Evolutionary conservation across 176 grass and related monocot species (phyloP), one percentile per base, ranked within the genome.

Genomic region (Chloris gayana): DNA sequence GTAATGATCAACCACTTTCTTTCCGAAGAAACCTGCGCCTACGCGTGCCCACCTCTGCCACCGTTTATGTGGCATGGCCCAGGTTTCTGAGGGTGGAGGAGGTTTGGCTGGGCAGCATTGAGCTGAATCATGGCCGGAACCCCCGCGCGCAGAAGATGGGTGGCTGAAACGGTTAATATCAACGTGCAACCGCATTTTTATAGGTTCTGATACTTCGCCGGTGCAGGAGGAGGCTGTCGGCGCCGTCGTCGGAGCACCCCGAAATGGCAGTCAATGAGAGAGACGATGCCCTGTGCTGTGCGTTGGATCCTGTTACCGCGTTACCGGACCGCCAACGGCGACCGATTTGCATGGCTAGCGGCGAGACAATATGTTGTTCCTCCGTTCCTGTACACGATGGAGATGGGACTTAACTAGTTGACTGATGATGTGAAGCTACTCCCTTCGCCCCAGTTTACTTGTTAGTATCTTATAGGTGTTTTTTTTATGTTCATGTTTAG

Each of bases 221-320:
- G 34, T 31, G 65, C 22, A 24, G 71, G 21, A 42, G 78, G 50
- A 80, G 24, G 65, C 29, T 22, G 34, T 45, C 50, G 77, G 49
- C 65, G 15, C 57, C 64, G 77, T 49, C 65, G 15, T 69, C 64
- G 33, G 54, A n/a, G 19, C 19, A 26, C 18, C 26, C 38, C 53
- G 56, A 49, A 26, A 31, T 6, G 42, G 27, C 15, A 45, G 56
- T 18, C 37, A 37, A 62, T 46, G 34, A 4, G 38, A 72, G 67
- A 34, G 44, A 72, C 39, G 37, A 35, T 15, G 10, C 60, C 35
- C 42, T 10, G 51, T 17, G 67, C 11, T n/a, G n/a, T n/a, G n/a
- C n/a, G n/a, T 15, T 37, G 64, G 32, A 37, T 66, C 19, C n/a
- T 56, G 50, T 18, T 3, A 37, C 35, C 35, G 35, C n/a, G n/a